phyloP scores from a whole-genome alignment of 2,329 filamentous ascomycete species.

The Pseudopyricularia cyperi region DNA sequence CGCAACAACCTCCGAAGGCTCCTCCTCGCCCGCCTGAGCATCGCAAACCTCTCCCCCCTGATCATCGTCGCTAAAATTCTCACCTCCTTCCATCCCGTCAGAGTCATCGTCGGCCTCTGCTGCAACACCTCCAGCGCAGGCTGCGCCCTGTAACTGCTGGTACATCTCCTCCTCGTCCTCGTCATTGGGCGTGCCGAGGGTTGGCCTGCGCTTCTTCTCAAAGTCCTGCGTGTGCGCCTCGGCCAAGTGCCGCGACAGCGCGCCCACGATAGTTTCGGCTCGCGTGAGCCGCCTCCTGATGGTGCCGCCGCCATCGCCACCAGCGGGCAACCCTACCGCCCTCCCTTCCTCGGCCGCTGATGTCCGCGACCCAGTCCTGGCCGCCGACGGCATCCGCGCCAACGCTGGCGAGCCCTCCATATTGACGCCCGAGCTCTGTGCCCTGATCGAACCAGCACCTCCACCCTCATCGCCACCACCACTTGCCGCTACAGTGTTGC shows the following conservation, averaged over 20 bases:
- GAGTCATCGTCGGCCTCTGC: not conserved
- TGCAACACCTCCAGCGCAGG: not conserved
- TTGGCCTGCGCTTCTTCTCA: slow-evolving; percentile 52
- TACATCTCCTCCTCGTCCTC: slow-evolving; percentile 6
- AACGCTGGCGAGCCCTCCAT: not conserved
- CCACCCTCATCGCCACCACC: no score
- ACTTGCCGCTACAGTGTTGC: not conserved
- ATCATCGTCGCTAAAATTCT: not conserved
- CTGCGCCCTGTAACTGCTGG: not conserved
- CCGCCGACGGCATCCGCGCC: not conserved
- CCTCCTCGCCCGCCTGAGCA: not conserved
- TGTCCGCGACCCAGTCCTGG: not conserved
- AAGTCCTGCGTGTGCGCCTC: slow-evolving; percentile 86
- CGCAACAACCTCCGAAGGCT: not conserved
- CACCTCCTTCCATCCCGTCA: not conserved
- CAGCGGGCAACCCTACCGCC: slow-evolving; percentile 6
- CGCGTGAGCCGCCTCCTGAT: slow-evolving; percentile 15
- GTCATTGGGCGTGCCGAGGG: slow-evolving; percentile 8
- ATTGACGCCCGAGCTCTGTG: not conserved
- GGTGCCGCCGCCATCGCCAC: slow-evolving; percentile 6
- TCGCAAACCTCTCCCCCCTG: not conserved
- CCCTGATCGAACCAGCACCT: not conserved
- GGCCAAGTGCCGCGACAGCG: slow-evolving; percentile 47
- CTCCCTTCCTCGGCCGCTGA: slow-evolving; percentile 5
- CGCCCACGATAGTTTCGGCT: slow-evolving; percentile 19